Percentiles rank a stretch among this genome's conserved stretches.
Evolutionary conservation across 441 rosid species (phyloP).

Genomic region (Gossypium aridum): DNA sequence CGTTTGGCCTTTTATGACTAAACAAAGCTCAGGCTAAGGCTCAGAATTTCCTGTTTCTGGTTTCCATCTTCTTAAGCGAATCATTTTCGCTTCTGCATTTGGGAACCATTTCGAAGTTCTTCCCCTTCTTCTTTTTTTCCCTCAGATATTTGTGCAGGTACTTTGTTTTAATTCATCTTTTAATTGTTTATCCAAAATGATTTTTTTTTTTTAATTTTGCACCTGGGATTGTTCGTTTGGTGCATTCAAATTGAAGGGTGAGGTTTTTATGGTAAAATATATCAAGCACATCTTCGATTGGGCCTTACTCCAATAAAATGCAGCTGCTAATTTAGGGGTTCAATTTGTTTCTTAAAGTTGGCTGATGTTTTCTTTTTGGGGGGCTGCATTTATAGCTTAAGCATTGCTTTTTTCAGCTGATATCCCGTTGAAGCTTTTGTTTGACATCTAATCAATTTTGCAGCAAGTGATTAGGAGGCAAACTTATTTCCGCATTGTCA

Average conservation of each 20-base stretch:
- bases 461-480: background rate
- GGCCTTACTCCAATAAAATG: background rate
- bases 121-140: background rate
- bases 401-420: background rate
- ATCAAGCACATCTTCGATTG: too few species aligned
- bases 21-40: background rate
- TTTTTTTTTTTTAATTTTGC: background rate
- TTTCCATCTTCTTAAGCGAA: background rate
- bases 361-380: background rate
- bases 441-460: conserved; percentile 1
- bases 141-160: background rate
- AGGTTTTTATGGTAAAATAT: too few species aligned
- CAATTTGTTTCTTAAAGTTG: background rate
- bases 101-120: background rate
- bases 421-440: background rate
- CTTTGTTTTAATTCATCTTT: background rate
- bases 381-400: background rate
- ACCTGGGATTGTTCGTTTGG: background rate
- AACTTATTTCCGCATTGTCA: background rate
- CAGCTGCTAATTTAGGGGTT: background rate
- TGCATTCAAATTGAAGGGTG: background rate
- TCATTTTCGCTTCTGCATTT: conserved; percentile 3
- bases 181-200: background rate
- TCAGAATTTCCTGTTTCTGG: background rate
- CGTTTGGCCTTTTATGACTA: conserved; percentile 13